phyloP scores from a whole-genome alignment of 495 filamentous ascomycete genomes.

The Trichoderma asperelloides region DNA sequence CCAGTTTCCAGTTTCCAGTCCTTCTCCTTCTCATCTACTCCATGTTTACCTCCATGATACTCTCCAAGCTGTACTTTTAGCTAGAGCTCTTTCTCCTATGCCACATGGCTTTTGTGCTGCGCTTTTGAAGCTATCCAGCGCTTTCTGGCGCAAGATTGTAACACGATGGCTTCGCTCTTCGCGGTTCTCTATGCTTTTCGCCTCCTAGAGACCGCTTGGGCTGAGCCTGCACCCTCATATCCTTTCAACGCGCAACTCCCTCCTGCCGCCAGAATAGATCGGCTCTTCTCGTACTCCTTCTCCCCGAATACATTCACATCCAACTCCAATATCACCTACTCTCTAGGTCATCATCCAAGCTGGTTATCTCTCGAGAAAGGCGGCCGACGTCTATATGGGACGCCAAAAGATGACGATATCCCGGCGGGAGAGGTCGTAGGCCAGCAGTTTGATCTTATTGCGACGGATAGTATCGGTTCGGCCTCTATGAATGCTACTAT shows the following conservation, averaged over 20 bases:
- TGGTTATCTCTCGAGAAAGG: conserved; percentile 63
- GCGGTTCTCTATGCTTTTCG: conserved; percentile 11
- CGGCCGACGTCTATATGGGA: conserved; percentile 55
- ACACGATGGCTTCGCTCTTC: conserved; percentile 1
- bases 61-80: background rate
- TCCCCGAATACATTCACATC: conserved; percentile 59
- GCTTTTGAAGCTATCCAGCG: background rate
- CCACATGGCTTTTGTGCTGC: background rate
- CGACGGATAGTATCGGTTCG: conserved; percentile 50
- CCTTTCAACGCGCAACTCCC: conserved; percentile 72
- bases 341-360: conserved; percentile 49
- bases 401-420: conserved; percentile 46
- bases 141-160: background rate
- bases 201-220: conserved; percentile 22
- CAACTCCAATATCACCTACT: conserved; percentile 46
- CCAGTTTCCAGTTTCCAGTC: background rate
- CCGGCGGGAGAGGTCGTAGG: conserved; percentile 38
- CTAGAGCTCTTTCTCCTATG: background rate
- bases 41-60: background rate
- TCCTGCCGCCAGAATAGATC: conserved; percentile 56
- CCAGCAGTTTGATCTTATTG: conserved; percentile 47
- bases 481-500: conserved; percentile 51
- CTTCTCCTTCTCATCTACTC: background rate
- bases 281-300: conserved; percentile 60
- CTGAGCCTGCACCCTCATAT: conserved; percentile 46